A percentile compares a stretch with the other conserved stretches of the same genome.
These are phyloP conservation scores for Ascochyta fabae DNA, from an alignment of 2,329 filamentous ascomycete genomes.

Conservation along the genomic window DNA sequence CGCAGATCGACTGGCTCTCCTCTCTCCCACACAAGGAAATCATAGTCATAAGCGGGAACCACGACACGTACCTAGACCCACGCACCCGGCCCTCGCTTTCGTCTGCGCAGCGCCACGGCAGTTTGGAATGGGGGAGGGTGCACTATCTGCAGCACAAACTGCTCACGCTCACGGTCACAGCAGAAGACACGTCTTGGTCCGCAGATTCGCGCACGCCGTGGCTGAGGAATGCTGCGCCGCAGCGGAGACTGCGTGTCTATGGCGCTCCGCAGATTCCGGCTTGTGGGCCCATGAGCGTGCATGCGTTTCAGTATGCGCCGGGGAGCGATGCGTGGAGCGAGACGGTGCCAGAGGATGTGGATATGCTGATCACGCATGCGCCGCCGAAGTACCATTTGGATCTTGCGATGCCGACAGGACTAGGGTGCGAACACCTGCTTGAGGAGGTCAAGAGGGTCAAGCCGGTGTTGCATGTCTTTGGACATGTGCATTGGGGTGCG, in stretches of 20 bases:
- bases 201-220: slow-evolving; percentile 27
- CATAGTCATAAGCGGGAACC: slow-evolving; percentile 84
- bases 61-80: slow-evolving; percentile 84
- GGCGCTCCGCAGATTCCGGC: slow-evolving; percentile 81
- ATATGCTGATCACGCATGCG: slow-evolving; percentile 81
- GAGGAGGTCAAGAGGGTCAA: slow-evolving; percentile 75
- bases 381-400: slow-evolving; percentile 77
- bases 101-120: slow-evolving; percentile 61
- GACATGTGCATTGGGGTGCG: slow-evolving; percentile 80
- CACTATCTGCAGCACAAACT: slow-evolving; percentile 77
- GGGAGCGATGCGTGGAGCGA: slow-evolving; percentile 73
- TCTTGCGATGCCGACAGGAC: slow-evolving; percentile 62
- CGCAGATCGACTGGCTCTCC: slow-evolving; percentile 82
- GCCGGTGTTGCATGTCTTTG: slow-evolving; percentile 81
- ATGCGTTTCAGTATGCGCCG: slow-evolving; percentile 78
- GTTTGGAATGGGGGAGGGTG: slow-evolving; percentile 70
- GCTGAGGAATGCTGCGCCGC: slow-evolving; percentile 19
- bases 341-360: slow-evolving; percentile 73
- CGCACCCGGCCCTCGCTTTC: slow-evolving; percentile 59
- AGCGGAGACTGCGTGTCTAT: slow-evolving; percentile 72
- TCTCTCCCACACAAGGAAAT: slow-evolving; percentile 78
- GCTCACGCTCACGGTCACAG: slow-evolving; percentile 63
- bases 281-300: slow-evolving; percentile 69
- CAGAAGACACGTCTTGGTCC: neutral
- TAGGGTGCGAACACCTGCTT: slow-evolving; percentile 75